These are phyloP conservation scores for Populus alba DNA, from an alignment of 345 rosid genomes.

Conservation along the genomic window DNA sequence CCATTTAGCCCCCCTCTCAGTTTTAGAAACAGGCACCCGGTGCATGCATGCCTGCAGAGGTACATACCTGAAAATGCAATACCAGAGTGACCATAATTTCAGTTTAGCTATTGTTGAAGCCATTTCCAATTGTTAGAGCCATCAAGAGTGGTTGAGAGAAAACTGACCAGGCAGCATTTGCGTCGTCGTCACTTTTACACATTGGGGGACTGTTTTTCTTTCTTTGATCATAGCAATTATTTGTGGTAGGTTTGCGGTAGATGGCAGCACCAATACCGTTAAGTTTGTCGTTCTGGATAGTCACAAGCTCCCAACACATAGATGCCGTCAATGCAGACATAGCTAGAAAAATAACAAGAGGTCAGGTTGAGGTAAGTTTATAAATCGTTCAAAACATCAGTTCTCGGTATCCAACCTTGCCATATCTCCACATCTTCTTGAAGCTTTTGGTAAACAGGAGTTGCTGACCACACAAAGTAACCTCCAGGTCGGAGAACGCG, in stretches of 20 bases:
- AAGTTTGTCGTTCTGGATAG: slow-evolving; percentile 69
- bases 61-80: slow-evolving; percentile 61
- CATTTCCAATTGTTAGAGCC: background rate
- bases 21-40: slow-evolving; percentile 40
- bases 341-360: slow-evolving; percentile 32
- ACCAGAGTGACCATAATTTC: background rate
- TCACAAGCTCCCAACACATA: slow-evolving; percentile 90
- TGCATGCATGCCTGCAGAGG: slow-evolving; percentile 88
- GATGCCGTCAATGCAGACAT: slow-evolving; percentile 72
- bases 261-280: slow-evolving; percentile 74
- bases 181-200: slow-evolving; percentile 69
- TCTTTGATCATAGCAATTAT: slow-evolving; percentile 76
- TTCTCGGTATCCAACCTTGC: slow-evolving; percentile 48
- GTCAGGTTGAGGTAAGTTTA: slow-evolving; percentile 9
- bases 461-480: slow-evolving; percentile 91
- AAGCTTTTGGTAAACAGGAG: slow-evolving; percentile 78
- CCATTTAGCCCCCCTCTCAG: slow-evolving; percentile 70
- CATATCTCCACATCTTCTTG: slow-evolving; percentile 74
- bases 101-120: background rate
- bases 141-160: background rate
- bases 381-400: background rate
- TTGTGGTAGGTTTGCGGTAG: slow-evolving; percentile 68
- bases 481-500: slow-evolving; percentile 89
- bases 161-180: slow-evolving; percentile 84
- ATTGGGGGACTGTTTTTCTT: slow-evolving; percentile 60